Conservation (phyloP, 1,284 basidiomycete genomes). For the Pyrrhoderma noxium region DNA sequence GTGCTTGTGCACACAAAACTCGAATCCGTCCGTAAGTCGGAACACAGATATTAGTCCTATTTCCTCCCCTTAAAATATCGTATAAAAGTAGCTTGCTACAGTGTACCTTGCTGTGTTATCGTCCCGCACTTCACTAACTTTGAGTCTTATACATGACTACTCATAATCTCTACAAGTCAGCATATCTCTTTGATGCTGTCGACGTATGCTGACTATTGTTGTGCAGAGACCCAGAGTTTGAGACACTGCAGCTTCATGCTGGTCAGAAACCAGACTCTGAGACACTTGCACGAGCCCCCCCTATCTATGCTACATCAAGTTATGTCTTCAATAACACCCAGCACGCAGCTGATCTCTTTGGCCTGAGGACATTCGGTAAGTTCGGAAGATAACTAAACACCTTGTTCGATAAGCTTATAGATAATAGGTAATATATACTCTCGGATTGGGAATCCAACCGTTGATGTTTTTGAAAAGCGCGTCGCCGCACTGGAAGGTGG, state of each 20-base stretch:
- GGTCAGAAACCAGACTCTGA: conserved; percentile 67
- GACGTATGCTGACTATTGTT: too few relatives aligned
- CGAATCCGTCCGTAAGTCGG: too few relatives aligned
- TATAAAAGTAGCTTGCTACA: too few relatives aligned
- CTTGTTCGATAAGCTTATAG: too few relatives aligned
- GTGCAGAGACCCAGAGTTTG: conserved; percentile 61
- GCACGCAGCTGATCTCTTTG: conserved; percentile 83
- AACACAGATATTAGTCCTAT: too few relatives aligned
- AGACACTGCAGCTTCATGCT: conserved; percentile 79
- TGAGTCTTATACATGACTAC: conserved; percentile 2
- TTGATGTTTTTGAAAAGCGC: conserved; percentile 82
- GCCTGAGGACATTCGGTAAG: conserved; percentile 37
- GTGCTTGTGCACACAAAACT: too few relatives aligned
- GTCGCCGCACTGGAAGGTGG: conserved; percentile 83
- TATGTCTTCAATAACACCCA: conserved; percentile 80
- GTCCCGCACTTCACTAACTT: too few relatives aligned
- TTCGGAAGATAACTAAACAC: neutral
- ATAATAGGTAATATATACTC: conserved; percentile 68
- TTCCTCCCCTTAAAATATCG: too few relatives aligned
- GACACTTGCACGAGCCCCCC: conserved; percentile 75
- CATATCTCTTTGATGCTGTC: neutral
- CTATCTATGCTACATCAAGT: conserved; percentile 74
- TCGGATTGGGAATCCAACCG: conserved; percentile 79
- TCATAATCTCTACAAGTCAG: conserved; percentile 17
- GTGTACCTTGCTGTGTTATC: too few relatives aligned